Evolutionary conservation across 257 asterid species (phyloP).

Genomic region (Petunia axillaris): DNA sequence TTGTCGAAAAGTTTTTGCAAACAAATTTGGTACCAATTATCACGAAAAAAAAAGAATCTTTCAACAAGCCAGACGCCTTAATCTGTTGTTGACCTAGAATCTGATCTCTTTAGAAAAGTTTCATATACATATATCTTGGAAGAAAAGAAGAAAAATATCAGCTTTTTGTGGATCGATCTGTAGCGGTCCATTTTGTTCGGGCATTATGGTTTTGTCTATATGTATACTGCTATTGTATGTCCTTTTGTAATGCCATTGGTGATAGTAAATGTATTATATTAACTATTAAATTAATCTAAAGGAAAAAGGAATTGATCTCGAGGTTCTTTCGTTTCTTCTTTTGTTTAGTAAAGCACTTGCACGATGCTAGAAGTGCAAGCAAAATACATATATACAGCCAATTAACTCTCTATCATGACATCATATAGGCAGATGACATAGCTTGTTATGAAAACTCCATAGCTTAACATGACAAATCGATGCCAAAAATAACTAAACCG

Average conservation of each 20-base stretch:
- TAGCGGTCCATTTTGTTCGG: background rate
- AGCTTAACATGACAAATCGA: no score
- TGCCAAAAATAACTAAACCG: no score
- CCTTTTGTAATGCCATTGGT: background rate
- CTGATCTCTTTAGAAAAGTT: background rate
- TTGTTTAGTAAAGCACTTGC: no score
- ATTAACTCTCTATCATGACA: no score
- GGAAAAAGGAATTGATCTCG: no score
- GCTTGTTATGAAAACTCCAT: no score
- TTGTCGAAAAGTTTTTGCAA: background rate
- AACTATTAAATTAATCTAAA: no score
- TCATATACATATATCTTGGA: background rate
- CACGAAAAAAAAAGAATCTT: no score
- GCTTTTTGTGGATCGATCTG: conserved; percentile 18
- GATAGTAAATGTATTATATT: background rate
- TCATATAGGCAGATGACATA: no score
- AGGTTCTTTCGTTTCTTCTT: no score
- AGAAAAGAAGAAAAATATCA: background rate
- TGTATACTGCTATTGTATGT: background rate
- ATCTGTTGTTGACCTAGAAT: background rate
- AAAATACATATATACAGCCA: no score
- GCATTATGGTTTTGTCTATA: background rate
- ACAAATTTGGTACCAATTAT: background rate
- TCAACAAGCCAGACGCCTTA: background rate
- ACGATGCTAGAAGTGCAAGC: no score